A percentile compares a stretch with the other conserved stretches of the same genome.
Conservation (phyloP, 257 asterid genomes). For the Verbascum thapsus region DNA sequence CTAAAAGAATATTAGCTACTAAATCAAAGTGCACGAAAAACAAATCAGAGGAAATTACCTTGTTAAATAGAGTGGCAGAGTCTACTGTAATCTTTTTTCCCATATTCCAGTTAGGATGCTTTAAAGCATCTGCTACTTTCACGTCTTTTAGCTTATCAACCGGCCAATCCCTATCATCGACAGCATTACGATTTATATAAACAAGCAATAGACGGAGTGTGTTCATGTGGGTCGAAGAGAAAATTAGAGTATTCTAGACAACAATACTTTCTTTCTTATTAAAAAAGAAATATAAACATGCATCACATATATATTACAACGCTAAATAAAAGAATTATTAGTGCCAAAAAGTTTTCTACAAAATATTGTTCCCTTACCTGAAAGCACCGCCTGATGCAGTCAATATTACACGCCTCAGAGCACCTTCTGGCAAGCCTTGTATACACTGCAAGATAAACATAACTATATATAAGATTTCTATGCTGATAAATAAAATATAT, state of each 20-base stretch:
- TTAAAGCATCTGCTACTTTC: slow-evolving; percentile 97
- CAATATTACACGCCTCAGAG: slow-evolving; percentile 89
- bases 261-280: neutral
- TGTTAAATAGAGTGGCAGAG: slow-evolving; percentile 97
- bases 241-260: too few relatives aligned
- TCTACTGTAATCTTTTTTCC: slow-evolving; percentile 97
- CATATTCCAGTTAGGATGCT: slow-evolving; percentile 99
- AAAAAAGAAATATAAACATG: neutral
- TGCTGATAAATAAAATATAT: neutral
- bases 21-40: too few relatives aligned
- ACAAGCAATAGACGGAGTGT: too few relatives aligned
- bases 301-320: too few relatives aligned
- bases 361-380: slow-evolving; percentile 48
- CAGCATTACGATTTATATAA: slow-evolving; percentile 20
- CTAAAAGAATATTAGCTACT: neutral
- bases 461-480: neutral
- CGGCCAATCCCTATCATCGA: slow-evolving; percentile 74
- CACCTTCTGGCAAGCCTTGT: slow-evolving; percentile 98
- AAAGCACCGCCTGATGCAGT: slow-evolving; percentile 99
- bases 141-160: slow-evolving; percentile 90
- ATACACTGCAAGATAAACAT: slow-evolving; percentile 76
- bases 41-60: slow-evolving; percentile 63
- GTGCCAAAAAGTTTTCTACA: too few relatives aligned
- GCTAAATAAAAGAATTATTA: neutral
- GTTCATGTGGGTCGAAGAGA: too few relatives aligned